These are phyloP conservation scores for Rhodotorula paludigena DNA, from an alignment of 768 basidiomycete genomes.

Conservation along the genomic window DNA sequence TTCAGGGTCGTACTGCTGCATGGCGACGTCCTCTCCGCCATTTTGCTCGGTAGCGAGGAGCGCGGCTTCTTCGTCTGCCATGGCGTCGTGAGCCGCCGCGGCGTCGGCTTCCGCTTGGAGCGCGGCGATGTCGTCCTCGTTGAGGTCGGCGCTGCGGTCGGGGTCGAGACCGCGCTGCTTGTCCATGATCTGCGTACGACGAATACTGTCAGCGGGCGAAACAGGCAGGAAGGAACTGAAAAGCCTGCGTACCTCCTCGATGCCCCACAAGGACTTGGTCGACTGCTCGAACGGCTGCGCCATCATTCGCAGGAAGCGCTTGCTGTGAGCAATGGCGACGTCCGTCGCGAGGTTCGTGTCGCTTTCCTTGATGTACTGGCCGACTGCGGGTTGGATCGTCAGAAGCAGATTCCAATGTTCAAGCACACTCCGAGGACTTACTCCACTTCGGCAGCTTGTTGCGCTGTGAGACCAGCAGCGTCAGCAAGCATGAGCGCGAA, in stretches of 20 bases:
- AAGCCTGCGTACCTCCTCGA: slow-evolving; percentile 70
- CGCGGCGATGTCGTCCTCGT: slow-evolving; percentile 8
- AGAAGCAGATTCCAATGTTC: too few relatives aligned
- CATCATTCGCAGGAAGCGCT: slow-evolving; percentile 96
- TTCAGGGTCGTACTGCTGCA: not conserved
- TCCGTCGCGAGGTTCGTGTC: slow-evolving; percentile 96
- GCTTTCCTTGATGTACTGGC: slow-evolving; percentile 98
- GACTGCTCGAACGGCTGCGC: slow-evolving; percentile 97
- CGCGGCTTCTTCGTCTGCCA: not conserved
- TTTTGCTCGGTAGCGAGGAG: not conserved
- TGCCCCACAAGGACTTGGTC: slow-evolving; percentile 90
- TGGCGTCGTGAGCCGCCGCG: not conserved
- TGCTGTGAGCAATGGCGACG: slow-evolving; percentile 53
- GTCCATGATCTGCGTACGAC: slow-evolving; percentile 14
- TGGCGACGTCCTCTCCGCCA: not conserved
- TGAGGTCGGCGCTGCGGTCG: not conserved
- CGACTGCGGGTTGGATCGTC: too few relatives aligned
- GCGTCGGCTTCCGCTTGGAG: not conserved
- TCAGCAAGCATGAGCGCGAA: not conserved
- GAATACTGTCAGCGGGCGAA: not conserved
- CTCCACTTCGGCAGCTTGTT: slow-evolving; percentile 97
- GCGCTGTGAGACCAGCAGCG: slow-evolving; percentile 52
- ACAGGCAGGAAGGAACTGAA: too few relatives aligned
- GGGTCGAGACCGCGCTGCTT: slow-evolving; percentile 26
- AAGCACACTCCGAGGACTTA: too few relatives aligned